Base-by-base conservation (phyloP, 495 filamentous ascomycete genomes). In the Emericellopsis terricola region DNA sequence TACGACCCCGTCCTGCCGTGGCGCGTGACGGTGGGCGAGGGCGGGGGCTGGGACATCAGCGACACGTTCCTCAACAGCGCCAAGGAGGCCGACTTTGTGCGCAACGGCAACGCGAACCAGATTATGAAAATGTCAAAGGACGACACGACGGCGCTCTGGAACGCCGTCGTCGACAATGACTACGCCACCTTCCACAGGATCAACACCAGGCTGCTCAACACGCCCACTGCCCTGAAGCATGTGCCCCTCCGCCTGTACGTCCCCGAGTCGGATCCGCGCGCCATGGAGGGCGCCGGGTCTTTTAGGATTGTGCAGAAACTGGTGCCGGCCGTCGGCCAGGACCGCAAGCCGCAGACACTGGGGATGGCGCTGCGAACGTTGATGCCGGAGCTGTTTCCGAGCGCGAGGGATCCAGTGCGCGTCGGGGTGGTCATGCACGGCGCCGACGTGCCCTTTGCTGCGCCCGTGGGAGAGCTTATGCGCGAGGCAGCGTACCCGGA, bases 41-140 rank as follows among this genome's bases (percentile, higher is more conserved):
- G 62, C 30, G 44, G 46, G 31, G 68, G 85, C 42, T 79, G 73
- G 41, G 76, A 92, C 39, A 91, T 69, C 13, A 73, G 78, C 37
- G 89, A 96, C 50, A 78, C 84, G 0, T 96, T 84, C 50, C 81
- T 91, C 41, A 94, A 97, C 45, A 78, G 73, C 41, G 82, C 91
- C 39, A 99, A 96, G 53, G 87, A 93, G 65, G 91, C 89, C 14
- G 87, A 94, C 48, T 93, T 84, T 45, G 60, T 94, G 20, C 72
- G 89, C 21, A 85, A 92, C 39, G 85, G 89, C 14, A 92, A 76
- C 9, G 87, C 85, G 2, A 85, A 86, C 49, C 77, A 74, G 21
- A 86, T 96, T 38, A 96, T 96, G 91, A 78, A 71, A 23, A 56
- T 96, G 36, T 83, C 78, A 18, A 86, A 84, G 52, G 78, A 85